Evolutionary conservation across 2,329 filamentous ascomycete genomes (phyloP), one percentile per base, ranked within the genome.

Genomic region (Venturia aucupariae): DNA sequence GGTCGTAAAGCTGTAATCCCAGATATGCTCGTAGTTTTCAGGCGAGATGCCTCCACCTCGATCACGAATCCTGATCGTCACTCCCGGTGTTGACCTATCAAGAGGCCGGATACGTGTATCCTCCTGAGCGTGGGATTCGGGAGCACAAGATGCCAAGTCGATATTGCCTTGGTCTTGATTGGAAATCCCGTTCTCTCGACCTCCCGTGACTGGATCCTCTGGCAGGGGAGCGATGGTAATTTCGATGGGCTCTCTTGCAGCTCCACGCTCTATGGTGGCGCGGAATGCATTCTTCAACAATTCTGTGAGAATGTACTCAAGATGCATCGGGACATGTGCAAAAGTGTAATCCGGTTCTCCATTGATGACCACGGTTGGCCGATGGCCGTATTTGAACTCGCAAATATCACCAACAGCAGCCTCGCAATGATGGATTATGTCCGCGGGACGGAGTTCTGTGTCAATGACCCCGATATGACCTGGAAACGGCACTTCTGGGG

Each of bases 251-350:
- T 96, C 89, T 51, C 84, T 82, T 69, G 89, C 88, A 71, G 85
- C 87, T n/a, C 86, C 86, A 65, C 84, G 87, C 76, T 99, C 94
- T 11, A 97, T 87, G 0, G 91, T 95, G 4, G 94, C 93, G 54
- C 94, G 86, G 78, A 97, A 99, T 0, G 92, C 90, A 72, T 99
- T 99, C 76, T 99, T 99, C 65, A 99, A 83, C 1, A 99, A 82
- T 76, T 99, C 94, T 0, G 93, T 99, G 68, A 97, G 85, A 68
- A 99, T 97, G 75, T 99, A 99, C 76, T 97, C 93, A 30, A 99
- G 83, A 75, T 99, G 94, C 74, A 96, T 94, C 17, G 94, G 94
- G 10, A 99, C 88, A 72, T 95, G 94, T 24, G 93, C 92, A 72
- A 99, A 96, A 0, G 86, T 88, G n/a, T 92, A 91, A 62, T 89